Percentiles rank a stretch among this genome's conserved stretches.
Conservation (phyloP, 257 asterid species). For the Cynanchum wilfordii region DNA sequence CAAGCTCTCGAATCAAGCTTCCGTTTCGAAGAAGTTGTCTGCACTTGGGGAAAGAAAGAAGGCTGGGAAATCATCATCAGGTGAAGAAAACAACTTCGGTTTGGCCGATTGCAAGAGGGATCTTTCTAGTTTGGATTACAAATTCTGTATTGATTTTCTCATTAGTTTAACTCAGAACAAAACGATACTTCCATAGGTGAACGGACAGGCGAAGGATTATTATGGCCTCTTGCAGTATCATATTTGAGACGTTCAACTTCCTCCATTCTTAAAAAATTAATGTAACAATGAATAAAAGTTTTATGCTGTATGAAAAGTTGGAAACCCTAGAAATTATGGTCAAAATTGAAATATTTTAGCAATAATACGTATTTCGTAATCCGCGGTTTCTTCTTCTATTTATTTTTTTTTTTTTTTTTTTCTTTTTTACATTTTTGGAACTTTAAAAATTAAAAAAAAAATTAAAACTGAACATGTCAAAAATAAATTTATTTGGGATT, state of each 20-base stretch:
- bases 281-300: too few relatives aligned
- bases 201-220: conserved; percentile 1
- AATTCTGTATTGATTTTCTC: conserved; percentile 5
- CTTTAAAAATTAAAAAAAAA: too few relatives aligned
- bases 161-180: not conserved
- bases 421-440: too few relatives aligned
- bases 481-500: too few relatives aligned
- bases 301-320: too few relatives aligned
- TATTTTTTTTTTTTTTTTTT: too few relatives aligned
- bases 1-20: not conserved
- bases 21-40: not conserved
- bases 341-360: too few relatives aligned
- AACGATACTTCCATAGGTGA: not conserved
- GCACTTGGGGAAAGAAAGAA: conserved; percentile 7
- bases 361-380: too few relatives aligned
- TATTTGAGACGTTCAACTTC: conserved; percentile 6
- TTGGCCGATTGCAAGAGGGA: conserved; percentile 15
- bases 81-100: not conserved
- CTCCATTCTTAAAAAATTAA: too few relatives aligned
- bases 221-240: conserved; percentile 3
- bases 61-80: not conserved
- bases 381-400: too few relatives aligned
- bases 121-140: conserved; percentile 1
- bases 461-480: too few relatives aligned
- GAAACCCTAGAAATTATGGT: too few relatives aligned